These are phyloP conservation scores for Globisporangium lucens DNA, from an alignment of 352 stramenopile species.

Conservation along the genomic window DNA sequence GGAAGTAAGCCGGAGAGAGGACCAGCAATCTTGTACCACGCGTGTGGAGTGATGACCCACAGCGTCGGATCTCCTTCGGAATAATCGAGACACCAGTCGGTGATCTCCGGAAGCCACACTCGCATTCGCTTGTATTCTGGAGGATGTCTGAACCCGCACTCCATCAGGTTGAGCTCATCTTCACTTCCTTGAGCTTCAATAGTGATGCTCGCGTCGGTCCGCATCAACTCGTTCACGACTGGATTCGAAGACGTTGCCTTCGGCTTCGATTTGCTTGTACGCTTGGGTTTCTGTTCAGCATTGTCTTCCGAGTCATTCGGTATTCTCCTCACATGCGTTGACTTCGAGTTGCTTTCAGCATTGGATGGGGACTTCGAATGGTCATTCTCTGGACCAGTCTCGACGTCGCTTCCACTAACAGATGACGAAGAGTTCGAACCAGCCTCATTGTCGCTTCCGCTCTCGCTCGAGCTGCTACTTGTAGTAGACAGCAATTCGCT, in stretches of 20 bases:
- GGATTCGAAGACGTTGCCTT: slow-evolving; percentile 24
- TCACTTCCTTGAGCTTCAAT: slow-evolving; percentile 45
- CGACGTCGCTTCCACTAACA: slow-evolving; percentile 28
- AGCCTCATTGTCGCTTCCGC: slow-evolving; percentile 47
- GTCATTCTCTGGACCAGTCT: slow-evolving; percentile 23
- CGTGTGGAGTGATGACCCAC: slow-evolving; percentile 78
- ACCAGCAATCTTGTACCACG: slow-evolving; percentile 86
- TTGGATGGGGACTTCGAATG: not conserved
- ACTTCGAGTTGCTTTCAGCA: slow-evolving; percentile 5
- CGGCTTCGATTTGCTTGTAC: slow-evolving; percentile 13
- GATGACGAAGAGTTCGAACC: slow-evolving; percentile 39
- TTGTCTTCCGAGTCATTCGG: slow-evolving; percentile 6
- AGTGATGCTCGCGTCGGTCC: slow-evolving; percentile 50
- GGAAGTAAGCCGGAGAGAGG: slow-evolving; percentile 72
- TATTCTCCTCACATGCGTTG: not conserved
- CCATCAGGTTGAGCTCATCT: slow-evolving; percentile 75
- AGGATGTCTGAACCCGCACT: slow-evolving; percentile 78
- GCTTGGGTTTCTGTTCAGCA: slow-evolving; percentile 2
- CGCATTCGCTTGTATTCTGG: slow-evolving; percentile 52
- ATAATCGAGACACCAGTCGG: slow-evolving; percentile 87
- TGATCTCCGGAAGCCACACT: slow-evolving; percentile 83
- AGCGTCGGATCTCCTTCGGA: slow-evolving; percentile 80
- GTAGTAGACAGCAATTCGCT: slow-evolving; percentile 41
- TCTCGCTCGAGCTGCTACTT: slow-evolving; percentile 55
- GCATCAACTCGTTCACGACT: slow-evolving; percentile 75